Evolutionary conservation across 257 asterid genomes (phyloP).

Genomic region (Ajuga chamaepitys): DNA sequence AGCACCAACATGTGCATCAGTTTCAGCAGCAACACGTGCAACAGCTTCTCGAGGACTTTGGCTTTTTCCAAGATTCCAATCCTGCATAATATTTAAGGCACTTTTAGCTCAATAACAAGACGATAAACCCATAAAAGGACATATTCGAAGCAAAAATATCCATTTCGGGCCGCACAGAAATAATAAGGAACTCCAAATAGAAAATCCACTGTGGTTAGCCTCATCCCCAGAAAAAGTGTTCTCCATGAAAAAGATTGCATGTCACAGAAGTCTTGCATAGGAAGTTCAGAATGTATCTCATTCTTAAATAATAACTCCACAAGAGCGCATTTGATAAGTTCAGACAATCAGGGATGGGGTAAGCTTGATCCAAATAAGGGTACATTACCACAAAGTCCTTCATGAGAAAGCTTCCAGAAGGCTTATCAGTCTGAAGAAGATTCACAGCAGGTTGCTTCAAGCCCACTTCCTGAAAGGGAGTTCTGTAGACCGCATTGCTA

Average conservation of each 20-base stretch:
- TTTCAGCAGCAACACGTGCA: too few relatives aligned
- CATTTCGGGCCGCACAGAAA: conserved; percentile 6
- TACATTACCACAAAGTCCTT: conserved; percentile 41
- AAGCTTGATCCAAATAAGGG: background rate
- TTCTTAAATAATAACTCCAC: conserved; percentile 4
- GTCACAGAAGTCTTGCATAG: conserved; percentile 8
- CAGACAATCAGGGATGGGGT: background rate
- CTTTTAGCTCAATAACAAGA: conserved; percentile 12
- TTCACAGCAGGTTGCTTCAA: conserved; percentile 26
- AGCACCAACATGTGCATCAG: conserved; percentile 14
- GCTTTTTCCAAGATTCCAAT: conserved; percentile 18
- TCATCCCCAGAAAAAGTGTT: background rate
- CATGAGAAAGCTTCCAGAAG: conserved; percentile 30
- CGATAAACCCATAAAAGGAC: conserved; percentile 8
- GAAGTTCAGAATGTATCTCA: conserved; percentile 12
- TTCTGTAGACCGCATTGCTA: conserved; percentile 14
- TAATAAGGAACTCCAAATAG: background rate
- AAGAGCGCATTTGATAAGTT: background rate
- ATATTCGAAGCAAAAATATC: background rate
- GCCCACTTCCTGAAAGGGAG: conserved; percentile 26
- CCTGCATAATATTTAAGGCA: conserved; percentile 20
- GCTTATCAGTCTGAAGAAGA: conserved; percentile 32
- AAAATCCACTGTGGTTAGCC: background rate
- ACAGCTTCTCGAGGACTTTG: conserved; percentile 21
- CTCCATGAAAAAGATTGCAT: background rate